Conservation (phyloP, 2,329 filamentous ascomycete genomes). For the Berkeleyomyces rouxiae region DNA sequence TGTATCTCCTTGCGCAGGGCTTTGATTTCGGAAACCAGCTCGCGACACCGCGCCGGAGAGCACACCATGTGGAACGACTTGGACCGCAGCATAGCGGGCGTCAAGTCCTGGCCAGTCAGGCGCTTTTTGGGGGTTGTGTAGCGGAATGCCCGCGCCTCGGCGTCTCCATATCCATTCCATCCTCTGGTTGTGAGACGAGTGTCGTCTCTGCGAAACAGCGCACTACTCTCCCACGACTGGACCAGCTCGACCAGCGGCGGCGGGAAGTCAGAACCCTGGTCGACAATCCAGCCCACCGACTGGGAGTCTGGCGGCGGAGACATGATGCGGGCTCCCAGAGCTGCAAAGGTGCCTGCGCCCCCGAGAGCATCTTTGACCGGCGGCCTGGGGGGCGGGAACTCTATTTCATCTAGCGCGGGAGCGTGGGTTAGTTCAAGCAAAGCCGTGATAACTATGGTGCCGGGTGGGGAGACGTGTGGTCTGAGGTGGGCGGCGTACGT, state of each 20-base stretch:
- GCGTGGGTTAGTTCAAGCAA: constrained; percentile 2
- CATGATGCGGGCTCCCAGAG: constrained; percentile 75
- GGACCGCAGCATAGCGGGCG: constrained; percentile 47
- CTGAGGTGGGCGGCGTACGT: constrained; percentile 18
- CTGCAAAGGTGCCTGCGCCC: constrained; percentile 73
- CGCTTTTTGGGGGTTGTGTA: constrained; percentile 79
- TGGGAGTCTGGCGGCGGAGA: constrained; percentile 47
- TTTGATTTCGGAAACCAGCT: constrained; percentile 56
- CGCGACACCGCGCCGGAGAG: constrained; percentile 57
- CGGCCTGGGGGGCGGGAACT: constrained; percentile 55
- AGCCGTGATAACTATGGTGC: not conserved
- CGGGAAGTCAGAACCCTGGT: constrained; percentile 80
- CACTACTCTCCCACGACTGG: constrained; percentile 58
- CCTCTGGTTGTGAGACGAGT: constrained; percentile 66
- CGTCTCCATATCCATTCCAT: constrained; percentile 76
- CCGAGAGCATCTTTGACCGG: constrained; percentile 65
- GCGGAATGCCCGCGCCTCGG: constrained; percentile 58
- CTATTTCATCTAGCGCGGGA: constrained; percentile 62
- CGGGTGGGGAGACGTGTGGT: too few species aligned
- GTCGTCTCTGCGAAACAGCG: constrained; percentile 47
- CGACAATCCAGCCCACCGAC: constrained; percentile 76
- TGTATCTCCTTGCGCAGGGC: constrained; percentile 29
- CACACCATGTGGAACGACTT: constrained; percentile 81
- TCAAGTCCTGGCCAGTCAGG: constrained; percentile 56
- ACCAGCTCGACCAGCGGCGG: constrained; percentile 44